These are phyloP conservation scores for Paxillus ammoniavirescens DNA, from an alignment of 768 basidiomycete genomes.

Conservation along the genomic window DNA sequence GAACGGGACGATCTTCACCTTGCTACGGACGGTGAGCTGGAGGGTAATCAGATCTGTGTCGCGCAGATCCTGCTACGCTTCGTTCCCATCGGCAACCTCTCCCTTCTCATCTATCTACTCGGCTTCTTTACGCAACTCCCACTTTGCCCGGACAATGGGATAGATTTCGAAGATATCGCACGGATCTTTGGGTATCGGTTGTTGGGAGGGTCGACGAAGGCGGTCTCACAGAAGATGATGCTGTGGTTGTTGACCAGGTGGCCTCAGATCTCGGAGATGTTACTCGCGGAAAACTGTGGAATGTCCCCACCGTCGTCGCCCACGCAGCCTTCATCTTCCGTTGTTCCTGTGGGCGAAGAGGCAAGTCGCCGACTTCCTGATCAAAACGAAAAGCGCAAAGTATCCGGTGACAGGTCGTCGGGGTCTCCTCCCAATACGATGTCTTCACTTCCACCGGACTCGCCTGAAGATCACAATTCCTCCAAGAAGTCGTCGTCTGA, in stretches of 20 bases:
- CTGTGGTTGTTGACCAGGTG: slow-evolving; percentile 33
- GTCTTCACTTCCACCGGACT: slow-evolving; percentile 15
- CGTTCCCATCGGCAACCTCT: slow-evolving; percentile 40
- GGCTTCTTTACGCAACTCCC: slow-evolving; percentile 52
- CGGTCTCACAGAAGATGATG: slow-evolving; percentile 28
- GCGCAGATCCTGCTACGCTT: slow-evolving; percentile 53
- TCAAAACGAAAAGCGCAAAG: slow-evolving; percentile 17
- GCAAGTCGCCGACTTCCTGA: background rate
- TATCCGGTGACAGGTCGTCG: slow-evolving; percentile 1
- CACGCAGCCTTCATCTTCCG: background rate
- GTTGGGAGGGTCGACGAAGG: slow-evolving; percentile 32
- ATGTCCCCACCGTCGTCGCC: slow-evolving; percentile 16
- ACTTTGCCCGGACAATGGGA: slow-evolving; percentile 47
- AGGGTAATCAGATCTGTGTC: slow-evolving; percentile 33
- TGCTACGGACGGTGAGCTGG: slow-evolving; percentile 24
- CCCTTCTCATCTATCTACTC: slow-evolving; percentile 44
- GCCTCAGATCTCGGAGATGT: slow-evolving; percentile 23
- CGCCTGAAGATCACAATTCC: slow-evolving; percentile 9
- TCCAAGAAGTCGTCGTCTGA: slow-evolving; percentile 9
- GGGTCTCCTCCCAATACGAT: background rate
- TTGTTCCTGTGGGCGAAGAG: background rate
- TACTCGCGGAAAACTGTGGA: slow-evolving; percentile 27
- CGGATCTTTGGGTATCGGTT: slow-evolving; percentile 45
- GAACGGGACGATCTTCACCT: slow-evolving; percentile 14
- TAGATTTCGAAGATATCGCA: slow-evolving; percentile 45